These are phyloP conservation scores for Fusarium sp. DNA, from an alignment of 2,329 filamentous ascomycete species.

Conservation along the genomic window DNA sequence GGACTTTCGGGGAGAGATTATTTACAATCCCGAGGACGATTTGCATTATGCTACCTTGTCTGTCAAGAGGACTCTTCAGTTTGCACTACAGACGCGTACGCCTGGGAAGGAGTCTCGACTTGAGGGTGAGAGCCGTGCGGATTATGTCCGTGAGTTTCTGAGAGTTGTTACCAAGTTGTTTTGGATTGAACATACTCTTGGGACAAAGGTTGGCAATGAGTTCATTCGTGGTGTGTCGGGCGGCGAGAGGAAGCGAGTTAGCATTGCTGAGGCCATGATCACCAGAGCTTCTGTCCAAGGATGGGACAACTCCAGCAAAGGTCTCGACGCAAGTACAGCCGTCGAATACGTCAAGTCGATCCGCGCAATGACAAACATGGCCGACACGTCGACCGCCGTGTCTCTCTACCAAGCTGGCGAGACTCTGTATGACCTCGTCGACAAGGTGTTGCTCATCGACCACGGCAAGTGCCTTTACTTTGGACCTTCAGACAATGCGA, in stretches of 20 bases:
- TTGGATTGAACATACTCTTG: slow-evolving; percentile 75
- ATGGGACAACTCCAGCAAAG: slow-evolving; percentile 80
- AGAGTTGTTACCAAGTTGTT: slow-evolving; percentile 76
- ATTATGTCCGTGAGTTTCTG: slow-evolving; percentile 64
- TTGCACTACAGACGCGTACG: slow-evolving; percentile 73
- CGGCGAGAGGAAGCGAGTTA: slow-evolving; percentile 78
- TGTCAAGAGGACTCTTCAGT: slow-evolving; percentile 73
- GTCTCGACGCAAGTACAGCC: slow-evolving; percentile 77
- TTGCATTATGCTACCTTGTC: slow-evolving; percentile 76
- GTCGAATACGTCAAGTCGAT: slow-evolving; percentile 75
- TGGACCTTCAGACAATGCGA: slow-evolving; percentile 71
- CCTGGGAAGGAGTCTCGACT: slow-evolving; percentile 60
- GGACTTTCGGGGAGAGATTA: slow-evolving; percentile 69
- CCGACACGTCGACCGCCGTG: slow-evolving; percentile 75
- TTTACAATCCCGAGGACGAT: slow-evolving; percentile 76
- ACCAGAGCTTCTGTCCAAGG: slow-evolving; percentile 71
- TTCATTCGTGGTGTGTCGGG: slow-evolving; percentile 72
- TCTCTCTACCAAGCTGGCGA: slow-evolving; percentile 79
- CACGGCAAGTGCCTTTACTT: slow-evolving; percentile 78
- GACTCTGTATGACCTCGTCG: slow-evolving; percentile 73
- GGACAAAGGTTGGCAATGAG: slow-evolving; percentile 77
- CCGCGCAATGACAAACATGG: slow-evolving; percentile 75
- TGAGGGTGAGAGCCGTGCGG: slow-evolving; percentile 69
- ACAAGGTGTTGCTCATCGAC: slow-evolving; percentile 82
- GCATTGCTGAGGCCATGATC: slow-evolving; percentile 75